phyloP scores from a whole-genome alignment of 352 stramenopile species.

The Phytophthora capsici region DNA sequence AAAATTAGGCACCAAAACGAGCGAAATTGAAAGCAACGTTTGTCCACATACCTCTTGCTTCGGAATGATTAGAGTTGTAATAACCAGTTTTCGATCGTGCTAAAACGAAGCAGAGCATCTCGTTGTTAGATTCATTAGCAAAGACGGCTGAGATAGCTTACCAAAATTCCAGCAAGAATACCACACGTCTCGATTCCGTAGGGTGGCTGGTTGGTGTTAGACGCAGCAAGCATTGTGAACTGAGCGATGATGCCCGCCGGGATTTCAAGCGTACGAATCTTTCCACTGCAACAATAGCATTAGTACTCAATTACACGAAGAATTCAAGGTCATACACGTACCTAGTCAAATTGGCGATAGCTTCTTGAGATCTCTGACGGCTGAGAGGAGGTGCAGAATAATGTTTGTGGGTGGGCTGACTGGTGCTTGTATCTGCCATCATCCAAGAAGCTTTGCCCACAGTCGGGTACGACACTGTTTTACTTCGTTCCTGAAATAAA shows the following conservation, averaged over 20 bases:
- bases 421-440: constrained; percentile 27
- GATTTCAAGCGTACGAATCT: constrained; percentile 72
- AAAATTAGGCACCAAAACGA: neutral
- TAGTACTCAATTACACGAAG: constrained; percentile 10
- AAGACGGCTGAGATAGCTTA: constrained; percentile 25
- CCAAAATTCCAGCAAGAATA: constrained; percentile 84
- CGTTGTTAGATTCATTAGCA: neutral
- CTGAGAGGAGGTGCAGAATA: constrained; percentile 42
- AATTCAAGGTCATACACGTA: constrained; percentile 25
- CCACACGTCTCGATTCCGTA: constrained; percentile 92
- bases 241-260: constrained; percentile 71
- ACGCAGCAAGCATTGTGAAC: constrained; percentile 81
- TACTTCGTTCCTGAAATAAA: constrained; percentile 34
- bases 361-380: constrained; percentile 63
- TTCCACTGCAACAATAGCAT: constrained; percentile 42
- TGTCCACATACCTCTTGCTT: constrained; percentile 75
- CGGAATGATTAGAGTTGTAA: constrained; percentile 88
- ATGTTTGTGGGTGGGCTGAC: constrained; percentile 12
- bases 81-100: constrained; percentile 62
- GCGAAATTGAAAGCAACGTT: no score
- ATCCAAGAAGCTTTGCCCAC: constrained; percentile 76
- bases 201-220: constrained; percentile 75
- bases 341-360: constrained; percentile 66
- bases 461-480: constrained; percentile 57
- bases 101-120: constrained; percentile 20